Conservation (phyloP, 192 early-diverging fungal species). For the Chytriomyces hyalinus region DNA sequence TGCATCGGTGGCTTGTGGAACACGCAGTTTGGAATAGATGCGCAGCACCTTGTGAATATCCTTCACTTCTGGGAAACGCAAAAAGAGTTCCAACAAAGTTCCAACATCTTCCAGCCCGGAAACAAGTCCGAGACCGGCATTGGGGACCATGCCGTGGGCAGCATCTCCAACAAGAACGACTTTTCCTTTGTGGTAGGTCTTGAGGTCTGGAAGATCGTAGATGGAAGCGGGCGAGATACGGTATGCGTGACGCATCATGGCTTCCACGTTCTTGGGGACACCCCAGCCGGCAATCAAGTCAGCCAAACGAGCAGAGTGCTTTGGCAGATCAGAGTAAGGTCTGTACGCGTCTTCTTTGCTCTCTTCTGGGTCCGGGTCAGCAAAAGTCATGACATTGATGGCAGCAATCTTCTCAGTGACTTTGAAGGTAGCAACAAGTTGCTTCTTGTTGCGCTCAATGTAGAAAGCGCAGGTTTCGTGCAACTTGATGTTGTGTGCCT, state of each 20-base stretch:
- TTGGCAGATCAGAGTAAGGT: constrained; percentile 15
- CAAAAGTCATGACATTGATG: neutral
- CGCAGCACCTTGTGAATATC: neutral
- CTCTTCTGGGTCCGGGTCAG: constrained; percentile 6
- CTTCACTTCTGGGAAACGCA: neutral
- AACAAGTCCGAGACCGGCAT: constrained; percentile 36
- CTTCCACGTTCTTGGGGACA: neutral
- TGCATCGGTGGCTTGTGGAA: neutral
- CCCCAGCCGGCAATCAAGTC: constrained; percentile 21
- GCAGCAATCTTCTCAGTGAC: constrained; percentile 5
- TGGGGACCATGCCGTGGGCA: constrained; percentile 40
- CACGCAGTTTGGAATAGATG: constrained; percentile 13
- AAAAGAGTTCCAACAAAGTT: constrained; percentile 24
- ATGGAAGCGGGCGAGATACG: constrained; percentile 15
- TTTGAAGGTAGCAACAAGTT: neutral
- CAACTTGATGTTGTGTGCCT: constrained; percentile 12
- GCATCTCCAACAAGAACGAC: constrained; percentile 28
- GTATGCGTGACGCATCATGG: neutral
- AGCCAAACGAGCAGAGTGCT: constrained; percentile 11
- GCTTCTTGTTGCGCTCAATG: constrained; percentile 18
- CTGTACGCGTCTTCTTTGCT: neutral
- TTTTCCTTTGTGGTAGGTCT: constrained; percentile 21
- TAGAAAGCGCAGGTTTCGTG: neutral
- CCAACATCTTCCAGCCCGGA: constrained; percentile 40
- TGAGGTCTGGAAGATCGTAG: constrained; percentile 12